phyloP scores from a whole-genome alignment of 306 rosid genomes.

The Quercus dentata region DNA sequence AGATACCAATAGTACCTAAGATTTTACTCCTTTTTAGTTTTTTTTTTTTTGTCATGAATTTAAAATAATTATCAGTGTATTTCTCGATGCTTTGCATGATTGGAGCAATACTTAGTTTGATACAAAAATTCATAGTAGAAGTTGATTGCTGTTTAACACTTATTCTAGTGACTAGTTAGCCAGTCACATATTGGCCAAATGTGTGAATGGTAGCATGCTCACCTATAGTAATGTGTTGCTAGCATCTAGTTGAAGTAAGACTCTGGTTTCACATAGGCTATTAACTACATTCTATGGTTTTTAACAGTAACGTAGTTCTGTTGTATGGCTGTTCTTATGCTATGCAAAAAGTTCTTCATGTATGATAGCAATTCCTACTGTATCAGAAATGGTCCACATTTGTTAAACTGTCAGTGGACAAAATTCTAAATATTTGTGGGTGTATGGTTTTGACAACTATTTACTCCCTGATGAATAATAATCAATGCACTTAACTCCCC shows the following conservation, averaged over 20 bases:
- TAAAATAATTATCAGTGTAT: too few species aligned
- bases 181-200: too few species aligned
- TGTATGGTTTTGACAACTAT: neutral
- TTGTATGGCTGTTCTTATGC: neutral
- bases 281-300: constrained; percentile 10
- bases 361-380: neutral
- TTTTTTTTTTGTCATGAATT: too few species aligned
- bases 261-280: constrained; percentile 20
- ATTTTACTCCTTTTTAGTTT: too few species aligned
- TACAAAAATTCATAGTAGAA: too few species aligned
- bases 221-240: constrained; percentile 20
- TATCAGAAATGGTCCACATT: neutral
- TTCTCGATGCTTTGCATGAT: too few species aligned
- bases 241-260: constrained; percentile 17
- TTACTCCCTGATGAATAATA: neutral
- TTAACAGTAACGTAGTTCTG: neutral
- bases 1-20: too few species aligned
- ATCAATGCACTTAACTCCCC: too few species aligned
- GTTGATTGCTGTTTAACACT: too few species aligned
- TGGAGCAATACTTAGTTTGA: too few species aligned
- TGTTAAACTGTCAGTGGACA: neutral
- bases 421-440: neutral
- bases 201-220: constrained; percentile 38
- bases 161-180: too few species aligned
- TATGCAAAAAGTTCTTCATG: neutral